Evolutionary conservation across 2,329 filamentous ascomycete genomes (phyloP).

Genomic region (Aspergillus latus): DNA sequence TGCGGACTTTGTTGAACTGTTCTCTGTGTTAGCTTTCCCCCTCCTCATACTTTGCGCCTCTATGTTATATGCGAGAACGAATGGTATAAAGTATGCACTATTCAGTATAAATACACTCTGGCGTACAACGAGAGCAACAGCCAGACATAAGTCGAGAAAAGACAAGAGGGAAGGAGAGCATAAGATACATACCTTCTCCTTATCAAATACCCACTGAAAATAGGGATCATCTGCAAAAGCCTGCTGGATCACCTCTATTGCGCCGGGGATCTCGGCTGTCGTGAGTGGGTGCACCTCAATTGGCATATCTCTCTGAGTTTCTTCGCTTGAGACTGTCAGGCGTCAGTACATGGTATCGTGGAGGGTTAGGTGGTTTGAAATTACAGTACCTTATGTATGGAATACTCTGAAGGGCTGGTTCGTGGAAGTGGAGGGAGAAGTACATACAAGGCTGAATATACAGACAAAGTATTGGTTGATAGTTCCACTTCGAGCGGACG

Average conservation of each 20-base stretch:
- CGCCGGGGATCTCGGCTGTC: slow-evolving; percentile 62
- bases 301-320: slow-evolving; percentile 38
- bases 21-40: not conserved
- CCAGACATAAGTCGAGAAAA: not conserved
- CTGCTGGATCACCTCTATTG: slow-evolving; percentile 64
- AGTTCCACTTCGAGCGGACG: not conserved
- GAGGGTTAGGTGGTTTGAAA: too few relatives aligned
- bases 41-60: not conserved
- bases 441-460: not conserved
- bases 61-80: too few relatives aligned
- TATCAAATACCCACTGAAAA: slow-evolving; percentile 64
- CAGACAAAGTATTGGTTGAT: too few relatives aligned
- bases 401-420: not conserved
- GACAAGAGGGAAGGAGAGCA: slow-evolving; percentile 49
- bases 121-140: too few relatives aligned
- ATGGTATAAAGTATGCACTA: too few relatives aligned
- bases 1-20: slow-evolving; percentile 61
- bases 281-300: slow-evolving; percentile 59
- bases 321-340: not conserved
- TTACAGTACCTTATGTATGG: not conserved
- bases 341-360: not conserved
- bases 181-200: slow-evolving; percentile 7
- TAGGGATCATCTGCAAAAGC: slow-evolving; percentile 69
- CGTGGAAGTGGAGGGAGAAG: not conserved
- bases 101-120: too few relatives aligned